phyloP scores from a whole-genome alignment of 2,329 filamentous ascomycete genomes.

The Aspergillus unguis region DNA sequence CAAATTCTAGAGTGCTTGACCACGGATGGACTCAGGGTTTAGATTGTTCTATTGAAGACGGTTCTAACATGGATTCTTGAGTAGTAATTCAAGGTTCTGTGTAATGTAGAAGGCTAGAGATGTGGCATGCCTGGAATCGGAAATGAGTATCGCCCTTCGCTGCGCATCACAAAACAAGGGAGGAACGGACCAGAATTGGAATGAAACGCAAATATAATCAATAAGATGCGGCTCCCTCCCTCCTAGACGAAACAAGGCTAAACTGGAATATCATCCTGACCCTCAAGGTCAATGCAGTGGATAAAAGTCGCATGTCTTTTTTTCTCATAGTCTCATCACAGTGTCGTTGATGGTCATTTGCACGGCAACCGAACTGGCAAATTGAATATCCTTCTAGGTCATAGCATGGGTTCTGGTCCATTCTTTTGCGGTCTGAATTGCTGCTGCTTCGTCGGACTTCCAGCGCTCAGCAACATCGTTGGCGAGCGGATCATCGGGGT shows the following conservation, averaged over 20 bases:
- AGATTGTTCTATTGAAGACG: slow-evolving; percentile 9
- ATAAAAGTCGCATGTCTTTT: slow-evolving; percentile 21
- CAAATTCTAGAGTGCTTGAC: not conserved
- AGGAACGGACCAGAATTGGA: slow-evolving; percentile 9
- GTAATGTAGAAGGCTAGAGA: slow-evolving; percentile 1
- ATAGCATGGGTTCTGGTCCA: slow-evolving; percentile 85
- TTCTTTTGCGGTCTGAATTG: slow-evolving; percentile 85
- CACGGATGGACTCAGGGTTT: not conserved
- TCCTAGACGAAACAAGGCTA: slow-evolving; percentile 5
- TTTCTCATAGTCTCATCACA: slow-evolving; percentile 34
- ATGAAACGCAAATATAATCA: slow-evolving; percentile 11
- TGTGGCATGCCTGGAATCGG: slow-evolving; percentile 1
- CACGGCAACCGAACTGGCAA: slow-evolving; percentile 12
- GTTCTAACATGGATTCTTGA: slow-evolving; percentile 11
- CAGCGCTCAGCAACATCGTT: slow-evolving; percentile 97
- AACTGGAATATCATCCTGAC: slow-evolving; percentile 9
- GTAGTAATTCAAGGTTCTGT: slow-evolving; percentile 4
- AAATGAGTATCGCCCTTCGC: slow-evolving; percentile 3
- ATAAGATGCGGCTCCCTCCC: slow-evolving; percentile 3
- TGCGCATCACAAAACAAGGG: slow-evolving; percentile 7
- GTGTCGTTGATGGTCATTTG: slow-evolving; percentile 16
- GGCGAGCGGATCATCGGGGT: slow-evolving; percentile 96
- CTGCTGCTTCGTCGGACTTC: slow-evolving; percentile 93
- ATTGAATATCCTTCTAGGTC: slow-evolving; percentile 35
- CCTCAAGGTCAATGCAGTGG: slow-evolving; percentile 15